Conservation (phyloP, 257 asterid genomes). For the Nicotiana tomentosiformis region DNA sequence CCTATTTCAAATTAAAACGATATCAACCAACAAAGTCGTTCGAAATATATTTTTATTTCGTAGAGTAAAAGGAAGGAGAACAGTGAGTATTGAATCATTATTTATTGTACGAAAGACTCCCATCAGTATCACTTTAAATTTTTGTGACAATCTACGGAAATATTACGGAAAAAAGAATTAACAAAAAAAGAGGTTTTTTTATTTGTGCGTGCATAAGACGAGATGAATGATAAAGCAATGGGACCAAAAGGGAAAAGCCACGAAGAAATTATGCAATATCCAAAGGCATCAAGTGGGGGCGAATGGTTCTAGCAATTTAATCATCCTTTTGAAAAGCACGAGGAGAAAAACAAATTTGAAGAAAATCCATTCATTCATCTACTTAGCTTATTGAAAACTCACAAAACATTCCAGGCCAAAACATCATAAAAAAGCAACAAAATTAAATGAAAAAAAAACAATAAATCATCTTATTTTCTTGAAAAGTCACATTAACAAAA, state of each 20-base stretch:
- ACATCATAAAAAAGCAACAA: background rate
- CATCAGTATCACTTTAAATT: too few species aligned
- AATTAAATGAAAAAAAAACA: background rate
- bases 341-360: background rate
- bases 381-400: background rate
- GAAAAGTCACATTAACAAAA: conserved; percentile 4
- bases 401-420: background rate
- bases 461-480: background rate
- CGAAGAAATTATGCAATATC: conserved; percentile 30
- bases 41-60: too few species aligned
- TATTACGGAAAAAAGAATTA: background rate
- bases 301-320: conserved; percentile 8
- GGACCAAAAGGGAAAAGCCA: conserved; percentile 37
- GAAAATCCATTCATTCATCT: background rate
- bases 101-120: too few species aligned
- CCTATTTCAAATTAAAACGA: background rate
- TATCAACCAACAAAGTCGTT: background rate
- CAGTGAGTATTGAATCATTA: too few species aligned
- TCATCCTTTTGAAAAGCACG: conserved; percentile 12
- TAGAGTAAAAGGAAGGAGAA: too few species aligned
- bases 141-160: background rate
- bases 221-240: conserved; percentile 8
- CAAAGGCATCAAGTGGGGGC: conserved; percentile 36
- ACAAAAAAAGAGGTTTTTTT: background rate
- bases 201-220: background rate